phyloP scores from a whole-genome alignment of 2,329 filamentous ascomycete genomes.

The Aureobasidium uvarum region DNA sequence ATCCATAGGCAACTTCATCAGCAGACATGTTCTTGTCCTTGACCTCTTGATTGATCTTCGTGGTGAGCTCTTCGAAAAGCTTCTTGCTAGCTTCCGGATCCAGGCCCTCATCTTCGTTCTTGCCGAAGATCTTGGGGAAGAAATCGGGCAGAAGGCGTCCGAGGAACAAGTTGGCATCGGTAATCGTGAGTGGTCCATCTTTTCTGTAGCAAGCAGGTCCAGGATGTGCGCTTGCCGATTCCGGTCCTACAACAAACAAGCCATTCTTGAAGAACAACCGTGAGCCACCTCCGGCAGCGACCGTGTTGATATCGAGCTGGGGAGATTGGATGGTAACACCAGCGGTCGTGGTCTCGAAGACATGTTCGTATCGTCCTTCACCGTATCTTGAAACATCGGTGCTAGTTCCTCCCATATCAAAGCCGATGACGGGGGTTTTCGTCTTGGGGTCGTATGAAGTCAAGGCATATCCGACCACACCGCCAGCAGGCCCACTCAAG shows the following conservation, averaged over 20 bases:
- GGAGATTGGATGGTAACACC: constrained; percentile 93
- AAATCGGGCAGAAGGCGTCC: constrained; percentile 83
- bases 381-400: constrained; percentile 84
- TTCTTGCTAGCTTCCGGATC: constrained; percentile 73
- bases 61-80: constrained; percentile 71
- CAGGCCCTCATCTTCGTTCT: constrained; percentile 77
- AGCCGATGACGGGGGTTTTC: constrained; percentile 83
- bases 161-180: constrained; percentile 84
- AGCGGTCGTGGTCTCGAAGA: constrained; percentile 90
- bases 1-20: constrained; percentile 86
- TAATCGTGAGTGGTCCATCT: constrained; percentile 85
- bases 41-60: constrained; percentile 74
- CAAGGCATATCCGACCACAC: constrained; percentile 87
- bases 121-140: constrained; percentile 93
- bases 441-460: constrained; percentile 85
- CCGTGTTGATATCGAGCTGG: constrained; percentile 91
- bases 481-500: constrained; percentile 85
- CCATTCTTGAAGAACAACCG: constrained; percentile 85
- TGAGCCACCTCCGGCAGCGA: constrained; percentile 85
- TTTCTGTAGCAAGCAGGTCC: constrained; percentile 91
- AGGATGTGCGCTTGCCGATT: constrained; percentile 84
- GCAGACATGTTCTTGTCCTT: constrained; percentile 62
- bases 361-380: constrained; percentile 82
- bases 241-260: constrained; percentile 84
- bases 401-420: constrained; percentile 93